Base-by-base conservation (phyloP, 768 basidiomycete species). In the Hemileccinum rubropunctum region DNA sequence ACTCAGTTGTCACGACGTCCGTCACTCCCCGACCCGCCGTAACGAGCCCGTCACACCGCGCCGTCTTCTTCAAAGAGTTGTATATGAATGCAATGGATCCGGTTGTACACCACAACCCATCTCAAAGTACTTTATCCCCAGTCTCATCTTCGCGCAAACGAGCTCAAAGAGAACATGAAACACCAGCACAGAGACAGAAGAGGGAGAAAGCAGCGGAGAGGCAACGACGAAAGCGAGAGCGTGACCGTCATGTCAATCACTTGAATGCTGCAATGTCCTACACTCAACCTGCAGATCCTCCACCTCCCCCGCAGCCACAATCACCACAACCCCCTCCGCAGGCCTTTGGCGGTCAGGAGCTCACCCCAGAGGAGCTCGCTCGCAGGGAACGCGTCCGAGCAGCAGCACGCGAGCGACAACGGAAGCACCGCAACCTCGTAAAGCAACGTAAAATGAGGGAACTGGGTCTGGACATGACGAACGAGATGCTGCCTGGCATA, bases 161-260 rank as follows among this genome's bases (percentile, higher is more conserved):
- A 21, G 50, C 40, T 23, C 71, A 80, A 36, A 76, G 86, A 57
- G 80, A 88, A 65, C 81, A 85, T 74, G 88, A 89, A 73, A 84
- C 86, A 11, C 79, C 81, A 26, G 78, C 77, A 49, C 86, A 88
- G 70, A 75, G 81, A 57, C 74, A 80, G 59, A 91, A 91, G 66
- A 80, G 90, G 58, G 87, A 89, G 76, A 91, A 91, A 67, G 90
- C 90, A 1, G 87, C 91, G 36, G 90, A 91, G 66, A 76, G 90
- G 52, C 90, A 92, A 66, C 80, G 90, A 41, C 68, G 88, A 54
- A 92, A 92, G 66, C 83, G 90, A 43, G 90, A 90, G 71, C 79
- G 87, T 60, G 78, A 78, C 68, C 71, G 78, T 41, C 72, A 74
- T 60, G 73, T 71, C 28, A 69, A 70, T 57, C 64, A 63, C 50